Percentiles rank a stretch among this genome's conserved stretches.
Evolutionary conservation across 345 rosid genomes (phyloP).

Genomic region (Eucalyptus viminalis): DNA sequence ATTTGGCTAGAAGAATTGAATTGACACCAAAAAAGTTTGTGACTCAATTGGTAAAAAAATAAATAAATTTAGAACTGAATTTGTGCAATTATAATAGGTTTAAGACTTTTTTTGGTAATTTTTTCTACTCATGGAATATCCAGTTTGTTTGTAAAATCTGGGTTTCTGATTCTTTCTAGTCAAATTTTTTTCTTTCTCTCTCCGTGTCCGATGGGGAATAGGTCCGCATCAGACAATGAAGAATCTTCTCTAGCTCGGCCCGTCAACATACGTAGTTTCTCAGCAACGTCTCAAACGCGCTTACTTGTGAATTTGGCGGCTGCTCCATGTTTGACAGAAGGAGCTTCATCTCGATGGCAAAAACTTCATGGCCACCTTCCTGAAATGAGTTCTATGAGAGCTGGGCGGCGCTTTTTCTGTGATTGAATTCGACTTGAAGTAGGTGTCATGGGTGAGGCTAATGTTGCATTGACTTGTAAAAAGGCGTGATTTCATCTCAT

Average conservation of each 20-base stretch:
- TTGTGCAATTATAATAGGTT: no score
- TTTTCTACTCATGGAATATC: neutral
- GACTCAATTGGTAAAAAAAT: no score
- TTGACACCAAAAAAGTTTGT: no score
- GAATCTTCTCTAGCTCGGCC: neutral
- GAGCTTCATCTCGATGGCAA: neutral
- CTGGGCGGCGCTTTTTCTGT: neutral
- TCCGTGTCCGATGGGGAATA: neutral
- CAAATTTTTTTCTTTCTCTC: neutral
- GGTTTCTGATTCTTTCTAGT: neutral
- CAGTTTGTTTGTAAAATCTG: neutral
- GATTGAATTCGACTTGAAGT: neutral
- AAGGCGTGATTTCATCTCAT: neutral
- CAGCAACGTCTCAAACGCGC: neutral
- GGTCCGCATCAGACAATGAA: neutral
- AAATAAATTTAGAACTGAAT: no score
- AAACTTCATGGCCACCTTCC: neutral
- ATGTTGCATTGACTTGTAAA: neutral
- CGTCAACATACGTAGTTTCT: neutral
- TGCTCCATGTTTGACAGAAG: neutral
- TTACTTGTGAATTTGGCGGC: neutral
- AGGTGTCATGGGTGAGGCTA: neutral
- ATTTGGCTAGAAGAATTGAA: rapidly evolving
- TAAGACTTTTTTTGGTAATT: no score
- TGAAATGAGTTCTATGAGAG: neutral